Evolutionary conservation across 768 basidiomycete species (phyloP).

Genomic region (Imleria badia): DNA sequence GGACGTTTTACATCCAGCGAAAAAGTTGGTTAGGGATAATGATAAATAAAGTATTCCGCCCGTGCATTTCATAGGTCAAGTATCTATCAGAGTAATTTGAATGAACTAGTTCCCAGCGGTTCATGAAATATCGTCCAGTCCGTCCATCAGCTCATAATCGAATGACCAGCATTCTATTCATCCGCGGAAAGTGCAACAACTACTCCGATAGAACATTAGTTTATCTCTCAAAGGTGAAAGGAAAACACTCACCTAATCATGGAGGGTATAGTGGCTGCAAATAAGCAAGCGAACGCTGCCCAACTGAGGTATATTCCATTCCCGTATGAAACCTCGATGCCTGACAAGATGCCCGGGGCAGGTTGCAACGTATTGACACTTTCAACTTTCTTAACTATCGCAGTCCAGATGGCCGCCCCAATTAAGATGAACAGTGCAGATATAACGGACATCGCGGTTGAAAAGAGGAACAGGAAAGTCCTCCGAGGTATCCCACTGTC

Average conservation of each 20-base stretch:
- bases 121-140: slow-evolving; percentile 19
- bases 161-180: slow-evolving; percentile 38
- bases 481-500: slow-evolving; percentile 65
- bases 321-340: slow-evolving; percentile 63
- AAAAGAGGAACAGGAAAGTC: slow-evolving; percentile 64
- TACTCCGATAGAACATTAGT: slow-evolving; percentile 28
- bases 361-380: slow-evolving; percentile 55
- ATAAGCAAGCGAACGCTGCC: slow-evolving; percentile 70
- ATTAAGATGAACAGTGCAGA: slow-evolving; percentile 65
- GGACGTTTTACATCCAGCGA: too few species aligned
- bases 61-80: slow-evolving; percentile 7
- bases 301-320: slow-evolving; percentile 65
- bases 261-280: slow-evolving; percentile 69
- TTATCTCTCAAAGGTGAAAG: not conserved
- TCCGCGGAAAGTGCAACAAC: slow-evolving; percentile 81
- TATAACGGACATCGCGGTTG: slow-evolving; percentile 59
- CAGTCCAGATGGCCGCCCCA: slow-evolving; percentile 76
- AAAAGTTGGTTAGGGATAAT: slow-evolving; percentile 12
- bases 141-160: slow-evolving; percentile 13
- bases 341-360: slow-evolving; percentile 45
- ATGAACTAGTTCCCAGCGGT: slow-evolving; percentile 2
- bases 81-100: slow-evolving; percentile 4
- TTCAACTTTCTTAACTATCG: slow-evolving; percentile 62
- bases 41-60: slow-evolving; percentile 24
- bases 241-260: slow-evolving; percentile 61